Percentiles rank a stretch among this genome's conserved stretches.
Evolutionary conservation across 176 grass and related monocot genomes (phyloP).

Genomic region (Puccinellia tenuiflora): DNA sequence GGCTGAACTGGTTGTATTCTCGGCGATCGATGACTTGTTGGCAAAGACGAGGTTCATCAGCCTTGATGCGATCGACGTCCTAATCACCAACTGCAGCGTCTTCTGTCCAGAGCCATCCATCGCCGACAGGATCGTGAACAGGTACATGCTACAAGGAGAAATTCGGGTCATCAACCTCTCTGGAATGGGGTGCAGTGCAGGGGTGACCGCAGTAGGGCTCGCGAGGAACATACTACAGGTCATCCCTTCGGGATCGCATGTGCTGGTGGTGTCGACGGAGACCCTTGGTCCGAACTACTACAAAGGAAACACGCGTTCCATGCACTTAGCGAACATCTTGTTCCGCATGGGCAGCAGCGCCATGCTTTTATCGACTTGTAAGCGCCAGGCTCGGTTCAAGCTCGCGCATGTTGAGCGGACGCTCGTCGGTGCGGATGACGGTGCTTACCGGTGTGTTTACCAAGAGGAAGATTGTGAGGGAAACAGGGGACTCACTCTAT

Average conservation of each 20-base stretch:
- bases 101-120: not conserved
- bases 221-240: not conserved
- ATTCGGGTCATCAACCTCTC: not conserved
- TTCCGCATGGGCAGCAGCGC: not conserved
- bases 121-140: not conserved
- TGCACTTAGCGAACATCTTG: not conserved
- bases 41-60: not conserved
- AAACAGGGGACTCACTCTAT: not conserved
- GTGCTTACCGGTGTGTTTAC: not conserved
- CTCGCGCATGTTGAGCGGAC: not conserved
- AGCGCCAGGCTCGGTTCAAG: not conserved
- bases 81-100: not conserved
- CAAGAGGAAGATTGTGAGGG: not conserved
- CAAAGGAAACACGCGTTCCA: not conserved
- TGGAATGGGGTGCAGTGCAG: not conserved
- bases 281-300: not conserved
- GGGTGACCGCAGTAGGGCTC: not conserved
- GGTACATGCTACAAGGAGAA: not conserved
- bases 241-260: not conserved
- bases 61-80: not conserved
- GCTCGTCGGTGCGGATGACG: not conserved
- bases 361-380: not conserved
- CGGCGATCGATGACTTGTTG: not conserved
- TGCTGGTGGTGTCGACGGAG: not conserved
- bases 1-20: not conserved